phyloP scores from a whole-genome alignment of 306 rosid species.

The Lablab purpureus region DNA sequence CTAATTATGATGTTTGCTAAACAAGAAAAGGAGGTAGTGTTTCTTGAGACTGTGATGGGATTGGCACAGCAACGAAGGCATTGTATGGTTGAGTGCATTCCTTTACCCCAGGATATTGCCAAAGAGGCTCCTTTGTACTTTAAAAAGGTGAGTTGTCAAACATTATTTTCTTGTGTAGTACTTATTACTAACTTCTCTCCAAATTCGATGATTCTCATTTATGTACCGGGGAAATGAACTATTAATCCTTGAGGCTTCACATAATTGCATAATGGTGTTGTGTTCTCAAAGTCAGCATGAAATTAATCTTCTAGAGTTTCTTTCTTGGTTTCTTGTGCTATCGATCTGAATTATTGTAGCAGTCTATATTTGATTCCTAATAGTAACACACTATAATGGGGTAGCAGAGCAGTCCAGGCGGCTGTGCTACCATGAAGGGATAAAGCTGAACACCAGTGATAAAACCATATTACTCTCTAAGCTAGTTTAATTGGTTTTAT shows the following conservation, averaged over 20 bases:
- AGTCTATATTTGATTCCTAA: background rate
- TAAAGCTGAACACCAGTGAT: background rate
- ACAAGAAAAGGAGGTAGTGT: constrained; percentile 88
- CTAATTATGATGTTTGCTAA: constrained; percentile 91
- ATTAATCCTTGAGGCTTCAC: constrained; percentile 14
- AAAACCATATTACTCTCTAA: background rate
- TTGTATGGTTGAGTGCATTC: constrained; percentile 87
- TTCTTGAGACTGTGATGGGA: constrained; percentile 90
- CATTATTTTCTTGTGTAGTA: background rate
- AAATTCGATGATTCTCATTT: constrained; percentile 17
- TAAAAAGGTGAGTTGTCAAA: constrained; percentile 68
- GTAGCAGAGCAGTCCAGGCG: background rate
- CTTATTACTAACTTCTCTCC: constrained; percentile 4
- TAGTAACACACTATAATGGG: background rate
- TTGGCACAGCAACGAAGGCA: constrained; percentile 84
- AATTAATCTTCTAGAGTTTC: background rate
- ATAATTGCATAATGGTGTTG: background rate
- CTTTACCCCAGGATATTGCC: constrained; percentile 76
- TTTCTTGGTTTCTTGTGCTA: background rate
- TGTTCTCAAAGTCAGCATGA: constrained; percentile 4
- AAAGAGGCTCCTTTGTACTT: constrained; percentile 91
- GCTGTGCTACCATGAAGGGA: background rate
- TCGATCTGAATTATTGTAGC: background rate
- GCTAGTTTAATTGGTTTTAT: background rate
- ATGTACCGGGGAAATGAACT: constrained; percentile 24